phyloP scores from a whole-genome alignment of 2,329 filamentous ascomycete genomes.

The Sclerotinia minor region DNA sequence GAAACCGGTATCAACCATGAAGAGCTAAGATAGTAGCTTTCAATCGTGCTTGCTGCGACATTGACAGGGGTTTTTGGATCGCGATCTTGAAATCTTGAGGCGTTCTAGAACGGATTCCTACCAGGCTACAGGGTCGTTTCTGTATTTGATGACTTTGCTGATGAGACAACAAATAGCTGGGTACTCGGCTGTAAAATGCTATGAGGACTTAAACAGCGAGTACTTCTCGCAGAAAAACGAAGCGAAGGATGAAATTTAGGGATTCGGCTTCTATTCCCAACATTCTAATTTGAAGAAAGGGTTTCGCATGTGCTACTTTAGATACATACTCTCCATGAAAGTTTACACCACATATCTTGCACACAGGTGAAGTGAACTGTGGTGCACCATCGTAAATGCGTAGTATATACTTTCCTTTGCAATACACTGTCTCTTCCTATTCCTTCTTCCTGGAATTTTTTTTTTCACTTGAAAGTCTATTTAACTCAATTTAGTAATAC shows the following conservation, averaged over 20 bases:
- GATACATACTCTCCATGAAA: not conserved
- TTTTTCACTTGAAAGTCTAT: not conserved
- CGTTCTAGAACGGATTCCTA: not conserved
- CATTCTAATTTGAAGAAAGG: not conserved
- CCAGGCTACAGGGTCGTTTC: not conserved
- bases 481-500: too few relatives aligned
- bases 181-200: not conserved
- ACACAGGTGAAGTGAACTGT: not conserved
- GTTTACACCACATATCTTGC: not conserved
- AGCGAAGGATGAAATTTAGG: not conserved
- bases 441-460: not conserved
- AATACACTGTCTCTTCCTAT: too few relatives aligned
- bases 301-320: not conserved
- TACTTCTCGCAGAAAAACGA: not conserved
- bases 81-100: not conserved
- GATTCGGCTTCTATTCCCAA: not conserved
- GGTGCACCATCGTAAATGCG: not conserved
- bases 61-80: not conserved
- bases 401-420: not conserved
- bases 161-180: slow-evolving; percentile 8
- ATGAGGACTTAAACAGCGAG: not conserved
- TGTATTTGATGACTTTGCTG: slow-evolving; percentile 1
- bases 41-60: not conserved
- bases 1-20: not conserved
- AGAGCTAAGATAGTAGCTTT: slow-evolving; percentile 1